Conservation (phyloP, 2,329 filamentous ascomycete species). For the Apiospora saccharicola region DNA sequence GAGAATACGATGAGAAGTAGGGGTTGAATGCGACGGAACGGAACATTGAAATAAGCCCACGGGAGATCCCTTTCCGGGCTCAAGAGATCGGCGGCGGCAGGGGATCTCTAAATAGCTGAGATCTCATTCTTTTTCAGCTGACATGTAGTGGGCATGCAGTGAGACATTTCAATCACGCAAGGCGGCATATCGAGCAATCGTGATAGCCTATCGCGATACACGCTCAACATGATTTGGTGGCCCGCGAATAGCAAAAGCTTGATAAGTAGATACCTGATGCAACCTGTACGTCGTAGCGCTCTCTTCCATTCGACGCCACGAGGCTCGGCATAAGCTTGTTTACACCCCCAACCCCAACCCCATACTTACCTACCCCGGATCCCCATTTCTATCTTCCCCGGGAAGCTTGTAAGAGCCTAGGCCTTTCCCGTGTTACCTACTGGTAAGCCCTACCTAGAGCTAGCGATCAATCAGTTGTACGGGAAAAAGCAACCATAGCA, state of each 20-base stretch:
- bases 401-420: background rate
- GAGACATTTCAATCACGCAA: background rate
- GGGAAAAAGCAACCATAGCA: background rate
- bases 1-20: too few species aligned
- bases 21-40: background rate
- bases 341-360: constrained; percentile 1
- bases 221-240: background rate
- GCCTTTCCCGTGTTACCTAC: background rate
- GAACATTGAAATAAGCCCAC: background rate
- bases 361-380: background rate
- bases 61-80: background rate
- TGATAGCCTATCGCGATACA: background rate
- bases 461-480: background rate
- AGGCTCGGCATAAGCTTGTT: constrained; percentile 2
- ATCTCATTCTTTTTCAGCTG: background rate
- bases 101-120: background rate
- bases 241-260: background rate
- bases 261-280: background rate
- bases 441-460: background rate
- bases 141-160: background rate
- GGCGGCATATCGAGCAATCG: background rate
- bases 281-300: background rate
- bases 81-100: too few species aligned
- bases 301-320: background rate
- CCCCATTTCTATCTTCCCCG: background rate